A percentile compares a stretch with the other conserved stretches of the same genome.
phyloP scores from a whole-genome alignment of 345 rosid genomes.

The Moringa oleifera region DNA sequence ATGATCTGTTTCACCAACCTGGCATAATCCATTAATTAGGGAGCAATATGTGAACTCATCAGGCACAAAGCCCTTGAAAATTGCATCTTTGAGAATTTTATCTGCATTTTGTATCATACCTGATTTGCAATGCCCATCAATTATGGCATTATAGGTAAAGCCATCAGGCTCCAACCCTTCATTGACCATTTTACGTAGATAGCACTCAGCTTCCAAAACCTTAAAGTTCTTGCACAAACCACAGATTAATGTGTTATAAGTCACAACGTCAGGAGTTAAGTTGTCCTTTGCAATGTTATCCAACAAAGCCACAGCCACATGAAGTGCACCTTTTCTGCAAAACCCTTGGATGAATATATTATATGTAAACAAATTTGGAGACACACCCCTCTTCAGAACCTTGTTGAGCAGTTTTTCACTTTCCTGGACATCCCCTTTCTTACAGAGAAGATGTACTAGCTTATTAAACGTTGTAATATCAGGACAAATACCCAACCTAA shows the following conservation, averaged over 20 bases:
- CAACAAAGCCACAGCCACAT: constrained; percentile 56
- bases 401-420: constrained; percentile 67
- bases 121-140: constrained; percentile 66
- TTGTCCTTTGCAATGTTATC: constrained; percentile 47
- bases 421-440: constrained; percentile 65
- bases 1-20: constrained; percentile 55
- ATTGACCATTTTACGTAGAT: constrained; percentile 77
- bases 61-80: constrained; percentile 73
- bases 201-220: constrained; percentile 66
- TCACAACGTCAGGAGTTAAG: constrained; percentile 66
- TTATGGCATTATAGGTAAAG: constrained; percentile 64
- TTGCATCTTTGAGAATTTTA: constrained; percentile 56
- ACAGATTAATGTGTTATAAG: constrained; percentile 71
- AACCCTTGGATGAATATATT: constrained; percentile 77
- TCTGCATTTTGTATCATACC: constrained; percentile 68
- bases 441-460: constrained; percentile 75
- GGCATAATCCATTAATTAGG: constrained; percentile 67
- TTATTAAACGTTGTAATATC: constrained; percentile 59
- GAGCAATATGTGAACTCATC: constrained; percentile 76
- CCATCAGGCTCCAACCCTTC: constrained; percentile 73
- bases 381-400: constrained; percentile 64
- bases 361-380: constrained; percentile 79
- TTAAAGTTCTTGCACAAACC: constrained; percentile 67
- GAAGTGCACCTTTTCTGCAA: constrained; percentile 56
- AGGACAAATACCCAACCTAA: constrained; percentile 47